Conservation (phyloP, 805 yeast species). For the Myxozyma nipponensis region DNA sequence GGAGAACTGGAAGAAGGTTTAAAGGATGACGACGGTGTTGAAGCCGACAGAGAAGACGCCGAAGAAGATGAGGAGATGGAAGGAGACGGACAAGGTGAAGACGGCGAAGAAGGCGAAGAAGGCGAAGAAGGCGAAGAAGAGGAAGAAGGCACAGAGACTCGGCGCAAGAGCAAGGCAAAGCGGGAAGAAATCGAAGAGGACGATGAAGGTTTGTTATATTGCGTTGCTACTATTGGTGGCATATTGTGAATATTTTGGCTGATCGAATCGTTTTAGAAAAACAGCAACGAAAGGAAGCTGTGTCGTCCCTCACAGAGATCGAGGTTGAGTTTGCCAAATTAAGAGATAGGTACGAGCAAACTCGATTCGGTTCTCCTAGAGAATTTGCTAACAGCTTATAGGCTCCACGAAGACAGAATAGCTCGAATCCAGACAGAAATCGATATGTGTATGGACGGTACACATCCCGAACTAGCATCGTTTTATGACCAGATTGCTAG, state of each 20-base stretch:
- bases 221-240: constrained; percentile 28
- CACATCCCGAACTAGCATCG: constrained; percentile 79
- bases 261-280: no score
- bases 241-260: no score
- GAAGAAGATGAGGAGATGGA: constrained; percentile 20
- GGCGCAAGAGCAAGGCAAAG: constrained; percentile 13
- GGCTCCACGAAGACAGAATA: constrained; percentile 77
- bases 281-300: constrained; percentile 54
- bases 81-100: constrained; percentile 8
- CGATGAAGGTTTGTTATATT: constrained; percentile 22
- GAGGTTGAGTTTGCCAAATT: constrained; percentile 83
- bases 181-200: constrained; percentile 28
- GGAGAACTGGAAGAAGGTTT: no score
- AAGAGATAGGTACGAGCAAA: constrained; percentile 51
- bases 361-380: not conserved
- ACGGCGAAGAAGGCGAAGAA: constrained; percentile 11
- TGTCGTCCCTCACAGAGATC: constrained; percentile 69
- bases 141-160: constrained; percentile 24
- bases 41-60: constrained; percentile 14
- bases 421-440: constrained; percentile 74
- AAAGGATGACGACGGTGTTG: constrained; percentile 25
- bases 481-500: constrained; percentile 48
- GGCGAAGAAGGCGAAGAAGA: constrained; percentile 26
- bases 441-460: constrained; percentile 79
- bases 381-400: not conserved